Evolutionary conservation across 225 moss, liverwort and hornwort genomes (phyloP).

Genomic region (Physcomitrellopsis africana): DNA sequence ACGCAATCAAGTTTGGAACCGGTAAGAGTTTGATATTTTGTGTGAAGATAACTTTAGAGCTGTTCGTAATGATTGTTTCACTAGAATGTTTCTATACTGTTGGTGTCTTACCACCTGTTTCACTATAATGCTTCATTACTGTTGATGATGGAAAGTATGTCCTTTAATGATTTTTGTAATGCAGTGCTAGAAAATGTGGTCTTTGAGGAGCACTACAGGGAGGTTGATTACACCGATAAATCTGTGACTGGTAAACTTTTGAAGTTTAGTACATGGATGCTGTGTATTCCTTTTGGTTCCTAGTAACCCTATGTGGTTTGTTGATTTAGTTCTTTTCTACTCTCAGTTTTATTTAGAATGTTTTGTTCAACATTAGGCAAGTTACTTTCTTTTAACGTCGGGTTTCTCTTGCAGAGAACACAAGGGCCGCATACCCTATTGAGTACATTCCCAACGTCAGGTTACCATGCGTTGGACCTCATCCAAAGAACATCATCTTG

Average conservation of each 20-base stretch:
- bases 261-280: fast-evolving
- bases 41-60: too few species aligned
- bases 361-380: neutral
- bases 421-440: conserved; percentile 96
- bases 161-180: neutral
- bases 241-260: conserved; percentile 79
- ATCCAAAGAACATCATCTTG: conserved; percentile 93
- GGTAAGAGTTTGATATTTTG: conserved; percentile 34
- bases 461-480: conserved; percentile 92
- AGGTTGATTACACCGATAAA: conserved; percentile 86
- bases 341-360: too few species aligned
- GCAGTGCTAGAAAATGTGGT: conserved; percentile 99
- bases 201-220: conserved; percentile 90
- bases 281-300: too few species aligned
- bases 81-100: too few species aligned
- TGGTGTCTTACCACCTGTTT: too few species aligned
- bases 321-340: too few species aligned
- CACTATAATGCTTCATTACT: neutral
- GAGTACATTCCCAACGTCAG: conserved; percentile 97
- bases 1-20: conserved; percentile 98
- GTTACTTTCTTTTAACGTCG: neutral
- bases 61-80: too few species aligned
- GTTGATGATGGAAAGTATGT: neutral
- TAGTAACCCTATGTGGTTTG: too few species aligned
- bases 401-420: conserved; percentile 66